Evolutionary conservation across 2,329 filamentous ascomycete genomes (phyloP), one percentile per base, ranked within the genome.

Genomic region (Tolypocladium guangdongense): DNA sequence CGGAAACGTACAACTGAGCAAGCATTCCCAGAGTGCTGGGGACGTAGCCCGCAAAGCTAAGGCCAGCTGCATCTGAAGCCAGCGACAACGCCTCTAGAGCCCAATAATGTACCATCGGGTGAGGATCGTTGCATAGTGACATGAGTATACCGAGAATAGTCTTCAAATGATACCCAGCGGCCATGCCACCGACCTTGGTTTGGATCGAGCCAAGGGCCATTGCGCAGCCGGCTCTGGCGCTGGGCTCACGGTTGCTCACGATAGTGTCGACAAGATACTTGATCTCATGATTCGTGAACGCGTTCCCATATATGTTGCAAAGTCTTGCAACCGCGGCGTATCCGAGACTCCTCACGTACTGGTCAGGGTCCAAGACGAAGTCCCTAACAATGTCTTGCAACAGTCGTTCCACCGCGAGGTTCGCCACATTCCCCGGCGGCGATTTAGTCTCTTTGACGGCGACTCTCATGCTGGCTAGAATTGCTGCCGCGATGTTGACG

Each of bases 61-160:
- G 75, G 0, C 93, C 93, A 2, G 93, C 91, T 12, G 92, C 93
- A 63, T 96, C 92, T 3, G 92, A 88, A 14, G 95, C 90, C 51
- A 88, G 78, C 2, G 88, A 86, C 33, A 99, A 71, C 11, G 90
- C 92, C 66, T 96, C 90, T 46, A 99, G 75, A 3, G 95, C 92
- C 90, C 91, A 97, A 66, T 92, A 96, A 68, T 99, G 93, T 10
- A 99, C 93, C 0, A 88, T 85, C 0, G 93, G 91, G 66, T 99
- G 93, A 22, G 92, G 89, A 64, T 99, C 93, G 61, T 91, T 96
- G 67, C 90, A 92, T 11, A 99, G 78, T 8, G 93, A 97, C 87
- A 97, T 95, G n/a, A 99, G 74, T 39, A 99, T 95, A 20, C 92
- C 88, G n/a, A 96, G 80, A 50, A 99, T 96, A 1, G 90, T 96